Evolutionary conservation across 352 stramenopile species (phyloP).

Genomic region (Phytophthora idaei): DNA sequence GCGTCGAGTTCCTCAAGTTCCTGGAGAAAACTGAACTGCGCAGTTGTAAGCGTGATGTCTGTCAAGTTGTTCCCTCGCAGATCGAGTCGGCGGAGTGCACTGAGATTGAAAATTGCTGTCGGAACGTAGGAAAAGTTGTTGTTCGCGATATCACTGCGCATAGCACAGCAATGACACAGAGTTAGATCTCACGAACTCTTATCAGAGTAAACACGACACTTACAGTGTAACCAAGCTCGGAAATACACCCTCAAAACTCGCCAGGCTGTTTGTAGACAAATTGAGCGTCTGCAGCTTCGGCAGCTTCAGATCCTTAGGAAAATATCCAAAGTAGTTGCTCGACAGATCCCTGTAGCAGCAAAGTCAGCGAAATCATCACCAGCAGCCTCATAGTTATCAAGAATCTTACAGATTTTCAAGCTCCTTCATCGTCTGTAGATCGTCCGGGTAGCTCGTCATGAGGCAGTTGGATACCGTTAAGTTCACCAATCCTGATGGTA

Average conservation of each 20-base stretch:
- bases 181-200: background rate
- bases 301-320: constrained; percentile 49
- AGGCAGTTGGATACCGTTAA: constrained; percentile 70
- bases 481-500: constrained; percentile 44
- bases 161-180: background rate
- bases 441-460: constrained; percentile 51
- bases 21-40: constrained; percentile 49
- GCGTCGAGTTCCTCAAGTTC: constrained; percentile 39
- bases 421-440: constrained; percentile 51
- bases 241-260: constrained; percentile 47
- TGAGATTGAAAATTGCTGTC: constrained; percentile 46
- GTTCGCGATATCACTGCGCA: constrained; percentile 53
- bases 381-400: background rate
- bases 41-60: constrained; percentile 35
- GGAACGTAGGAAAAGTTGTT: constrained; percentile 59
- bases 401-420: constrained; percentile 51
- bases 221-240: constrained; percentile 53
- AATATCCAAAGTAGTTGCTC: constrained; percentile 65
- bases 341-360: constrained; percentile 56
- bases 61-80: constrained; percentile 50
- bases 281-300: constrained; percentile 51
- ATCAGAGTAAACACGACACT: constrained; percentile 5
- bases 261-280: constrained; percentile 57
- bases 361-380: background rate
- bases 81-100: constrained; percentile 45